Base-by-base conservation (phyloP, 2,329 filamentous ascomycete species). In the Aspergillus sp. region DNA sequence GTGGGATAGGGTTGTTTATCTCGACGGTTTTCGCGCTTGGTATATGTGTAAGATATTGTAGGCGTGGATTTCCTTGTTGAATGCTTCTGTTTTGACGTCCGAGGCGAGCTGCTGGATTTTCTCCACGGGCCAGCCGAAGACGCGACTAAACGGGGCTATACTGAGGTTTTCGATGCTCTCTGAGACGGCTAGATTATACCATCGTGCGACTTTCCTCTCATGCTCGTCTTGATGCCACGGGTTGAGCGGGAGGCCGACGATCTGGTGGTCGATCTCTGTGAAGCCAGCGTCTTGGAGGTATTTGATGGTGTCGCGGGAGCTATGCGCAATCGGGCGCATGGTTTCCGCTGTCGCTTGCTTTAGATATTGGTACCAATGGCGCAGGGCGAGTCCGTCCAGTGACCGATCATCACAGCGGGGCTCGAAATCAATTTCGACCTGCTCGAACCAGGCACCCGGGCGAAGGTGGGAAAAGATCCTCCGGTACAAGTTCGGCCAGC, bases 401-500 rank as follows among this genome's bases (percentile, higher is more conserved):
- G 85, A 84, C 36, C 82, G 81, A 65, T 90, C 85, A 61, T 91
- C 88, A 68, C 86, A 89, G 51, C 85, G 85, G 17, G 91, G 91
- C 48, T 83, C 80, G 74, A 90, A 90, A 73, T 98, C 91, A 54
- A 98, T 89, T 71, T 98, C 93, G 48, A 96, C 85, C 64, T 96
- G 91, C 74, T 98, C 93, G 55, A 97, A 82, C 53, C 93, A 93
- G 41, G 79, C 82, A 1, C 88, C 87, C 1, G 91, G 91, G 65
- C 86, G 86, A 24, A 97, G 81, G 69, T 96, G 90, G 84, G 82
- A 77, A 64, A 86, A 87, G 32, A 88, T 79, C 65, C 89, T 89
- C 61, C 79, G 76, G 73, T 96, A 97, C 43, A 95, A 77, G 45
- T 83, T 81, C 4, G 82, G 80, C 92, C 91, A 97, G 68, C 86